Evolutionary conservation across 2,329 filamentous ascomycete species (phyloP).

Genomic region (Rugonectria rugulosa): DNA sequence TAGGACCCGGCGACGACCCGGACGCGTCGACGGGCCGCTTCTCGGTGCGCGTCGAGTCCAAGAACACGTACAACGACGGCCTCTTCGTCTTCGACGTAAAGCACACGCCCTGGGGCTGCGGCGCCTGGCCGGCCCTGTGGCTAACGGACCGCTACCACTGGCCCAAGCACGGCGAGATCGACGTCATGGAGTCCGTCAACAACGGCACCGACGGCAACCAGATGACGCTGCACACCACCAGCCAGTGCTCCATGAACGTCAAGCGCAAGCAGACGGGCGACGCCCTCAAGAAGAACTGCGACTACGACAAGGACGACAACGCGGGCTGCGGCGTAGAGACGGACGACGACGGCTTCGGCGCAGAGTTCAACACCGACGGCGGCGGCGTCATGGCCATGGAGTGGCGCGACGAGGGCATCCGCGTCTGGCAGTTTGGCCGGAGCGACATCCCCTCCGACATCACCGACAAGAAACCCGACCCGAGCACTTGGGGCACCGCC

Average conservation of each 20-base stretch:
- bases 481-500: constrained; percentile 67
- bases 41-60: constrained; percentile 70
- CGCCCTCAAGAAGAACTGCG: constrained; percentile 54
- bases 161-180: constrained; percentile 71
- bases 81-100: constrained; percentile 74
- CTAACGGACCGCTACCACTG: constrained; percentile 66
- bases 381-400: constrained; percentile 70
- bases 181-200: constrained; percentile 68
- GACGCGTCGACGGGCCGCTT: constrained; percentile 66
- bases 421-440: constrained; percentile 67
- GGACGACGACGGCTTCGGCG: constrained; percentile 55
- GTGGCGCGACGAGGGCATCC: constrained; percentile 66
- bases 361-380: constrained; percentile 58
- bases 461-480: constrained; percentile 59
- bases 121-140: constrained; percentile 73
- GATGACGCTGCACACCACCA: constrained; percentile 66
- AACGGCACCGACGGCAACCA: constrained; percentile 61
- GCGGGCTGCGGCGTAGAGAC: constrained; percentile 64
- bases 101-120: constrained; percentile 70
- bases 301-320: constrained; percentile 59
- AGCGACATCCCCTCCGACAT: constrained; percentile 61
- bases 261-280: constrained; percentile 61
- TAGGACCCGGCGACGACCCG: constrained; percentile 54
- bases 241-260: constrained; percentile 60
- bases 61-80: constrained; percentile 64